phyloP scores from a whole-genome alignment of 495 filamentous ascomycete genomes.

The Penicillium verhagenii region DNA sequence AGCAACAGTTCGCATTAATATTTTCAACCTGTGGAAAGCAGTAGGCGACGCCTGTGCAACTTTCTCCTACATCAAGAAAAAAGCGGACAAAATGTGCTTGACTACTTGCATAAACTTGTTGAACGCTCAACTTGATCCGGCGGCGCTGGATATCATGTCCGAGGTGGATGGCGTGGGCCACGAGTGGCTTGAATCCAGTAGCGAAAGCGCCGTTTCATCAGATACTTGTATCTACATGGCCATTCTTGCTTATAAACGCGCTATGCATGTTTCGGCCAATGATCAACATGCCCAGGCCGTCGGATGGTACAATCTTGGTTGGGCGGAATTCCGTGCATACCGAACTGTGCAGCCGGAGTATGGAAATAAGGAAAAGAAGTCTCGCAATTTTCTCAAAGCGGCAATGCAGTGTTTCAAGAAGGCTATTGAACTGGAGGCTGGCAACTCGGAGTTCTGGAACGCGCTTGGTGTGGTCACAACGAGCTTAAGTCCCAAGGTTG shows the following conservation, averaged over 20 bases:
- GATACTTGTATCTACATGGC: conserved; percentile 57
- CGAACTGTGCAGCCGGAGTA: conserved; percentile 51
- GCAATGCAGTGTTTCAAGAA: conserved; percentile 92
- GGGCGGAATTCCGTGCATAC: conserved; percentile 84
- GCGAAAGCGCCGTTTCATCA: conserved; percentile 40
- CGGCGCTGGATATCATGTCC: conserved; percentile 58
- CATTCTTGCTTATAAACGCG: conserved; percentile 84
- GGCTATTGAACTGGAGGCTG: conserved; percentile 91
- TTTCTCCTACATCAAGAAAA: conserved; percentile 74
- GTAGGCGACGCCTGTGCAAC: conserved; percentile 85
- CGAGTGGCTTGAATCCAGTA: conserved; percentile 45
- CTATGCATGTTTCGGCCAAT: conserved; percentile 67
- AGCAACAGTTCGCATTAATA: conserved; percentile 52
- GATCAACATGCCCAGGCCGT: conserved; percentile 92
- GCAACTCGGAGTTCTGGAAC: conserved; percentile 98
- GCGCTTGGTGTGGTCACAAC: conserved; percentile 88
- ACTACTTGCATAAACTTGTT: conserved; percentile 57
- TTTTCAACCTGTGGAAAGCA: conserved; percentile 95
- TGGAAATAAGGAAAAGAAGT: conserved; percentile 34
- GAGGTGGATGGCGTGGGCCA: conserved; percentile 71
- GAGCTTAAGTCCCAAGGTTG: conserved; percentile 76
- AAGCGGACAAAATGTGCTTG: conserved; percentile 56
- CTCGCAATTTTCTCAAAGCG: conserved; percentile 69
- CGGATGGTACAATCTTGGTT: conserved; percentile 94
- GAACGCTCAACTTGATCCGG: conserved; percentile 44